Base-by-base conservation (phyloP, 805 yeast genomes). In the Pichia kluyveri region DNA sequence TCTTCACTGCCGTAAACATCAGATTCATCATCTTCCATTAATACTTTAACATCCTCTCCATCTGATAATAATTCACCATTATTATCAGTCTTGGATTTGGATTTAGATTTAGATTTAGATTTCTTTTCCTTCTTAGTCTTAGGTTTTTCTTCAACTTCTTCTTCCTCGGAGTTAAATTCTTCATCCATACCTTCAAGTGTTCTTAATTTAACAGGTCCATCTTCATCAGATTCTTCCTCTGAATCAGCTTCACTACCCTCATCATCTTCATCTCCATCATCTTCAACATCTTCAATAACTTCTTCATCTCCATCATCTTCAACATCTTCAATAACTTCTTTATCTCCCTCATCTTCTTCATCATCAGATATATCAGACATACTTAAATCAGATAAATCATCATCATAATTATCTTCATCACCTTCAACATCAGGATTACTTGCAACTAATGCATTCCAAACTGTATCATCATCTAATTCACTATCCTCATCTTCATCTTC, bases 391-490 rank as follows among this genome's bases (percentile, higher is more conserved):
- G 66, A 63, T 9, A 61, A 54, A n/a, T 67, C 73, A 18, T 61
- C 66, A 32, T 66, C 69, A 23, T 54, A 30, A 41, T 60, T 66
- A 34, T 58, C 65, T 19, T 68, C 69, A 30, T 62, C 79, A 39
- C 71, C 77, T 60, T 74, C 82, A 30, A 75, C 77, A 32, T 77
- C 83, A 0, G 82, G 81, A 54, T 75, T 74, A 45, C 78, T 72
- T 54, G 73, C 69, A 31, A 77, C 81, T 55, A 77, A 68, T 1
- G 83, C 88, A 56, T 75, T 69, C 79, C 86, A 78, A 38, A 76
- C 73, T 14, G 62, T 60, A 47, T 77, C 86, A 36, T 77, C 85
- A 45, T 70, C 78, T 50, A 72, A 62, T 28, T 73, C 83, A 8
- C 68, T 69, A 37, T 63, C 74, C 31, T 63, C 72, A 15, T 61